These are phyloP conservation scores for Sporopachydermia quercuum DNA, from an alignment of 805 yeast genomes.

Conservation along the genomic window DNA sequence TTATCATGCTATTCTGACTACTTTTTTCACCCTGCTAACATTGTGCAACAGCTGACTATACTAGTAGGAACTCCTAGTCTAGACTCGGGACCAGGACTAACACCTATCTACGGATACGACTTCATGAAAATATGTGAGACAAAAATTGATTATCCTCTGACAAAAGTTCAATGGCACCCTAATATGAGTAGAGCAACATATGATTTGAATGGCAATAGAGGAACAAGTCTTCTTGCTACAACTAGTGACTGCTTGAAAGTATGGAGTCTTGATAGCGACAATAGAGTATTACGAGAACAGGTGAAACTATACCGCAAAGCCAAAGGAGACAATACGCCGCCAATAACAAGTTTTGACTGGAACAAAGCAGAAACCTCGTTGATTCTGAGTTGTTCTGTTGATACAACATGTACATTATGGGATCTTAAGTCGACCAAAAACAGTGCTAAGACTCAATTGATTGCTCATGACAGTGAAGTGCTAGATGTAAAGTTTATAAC, in stretches of 20 bases:
- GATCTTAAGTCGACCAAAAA: conserved; percentile 51
- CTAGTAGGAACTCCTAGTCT: conserved; percentile 6
- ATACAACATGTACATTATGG: conserved; percentile 97
- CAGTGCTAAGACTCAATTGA: conserved; percentile 77
- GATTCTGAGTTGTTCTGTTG: conserved; percentile 76
- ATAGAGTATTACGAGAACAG: conserved; percentile 22
- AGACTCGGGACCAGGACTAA: conserved; percentile 2
- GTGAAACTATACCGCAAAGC: conserved; percentile 26
- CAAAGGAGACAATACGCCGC: conserved; percentile 45
- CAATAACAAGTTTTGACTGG: conserved; percentile 93
- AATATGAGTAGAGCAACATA: conserved; percentile 13
- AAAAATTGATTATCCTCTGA: conserved; percentile 49
- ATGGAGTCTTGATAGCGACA: conserved; percentile 32
- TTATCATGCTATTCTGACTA: not conserved
- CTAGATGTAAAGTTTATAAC: conserved; percentile 79
- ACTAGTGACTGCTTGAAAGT: conserved; percentile 59
- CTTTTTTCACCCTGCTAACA: conserved; percentile 11
- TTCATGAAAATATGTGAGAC: conserved; percentile 36
- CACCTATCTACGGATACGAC: conserved; percentile 20
- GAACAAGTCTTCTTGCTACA: conserved; percentile 34
- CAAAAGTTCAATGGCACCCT: conserved; percentile 65
- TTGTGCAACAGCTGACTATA: conserved; percentile 13
- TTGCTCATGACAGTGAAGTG: conserved; percentile 94
- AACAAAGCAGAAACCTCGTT: conserved; percentile 51
- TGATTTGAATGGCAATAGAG: conserved; percentile 10